Percentiles rank a stretch among this genome's conserved stretches.
Evolutionary conservation across 148 eudicot genomes (phyloP).

Genomic region (Cornus suecica): DNA sequence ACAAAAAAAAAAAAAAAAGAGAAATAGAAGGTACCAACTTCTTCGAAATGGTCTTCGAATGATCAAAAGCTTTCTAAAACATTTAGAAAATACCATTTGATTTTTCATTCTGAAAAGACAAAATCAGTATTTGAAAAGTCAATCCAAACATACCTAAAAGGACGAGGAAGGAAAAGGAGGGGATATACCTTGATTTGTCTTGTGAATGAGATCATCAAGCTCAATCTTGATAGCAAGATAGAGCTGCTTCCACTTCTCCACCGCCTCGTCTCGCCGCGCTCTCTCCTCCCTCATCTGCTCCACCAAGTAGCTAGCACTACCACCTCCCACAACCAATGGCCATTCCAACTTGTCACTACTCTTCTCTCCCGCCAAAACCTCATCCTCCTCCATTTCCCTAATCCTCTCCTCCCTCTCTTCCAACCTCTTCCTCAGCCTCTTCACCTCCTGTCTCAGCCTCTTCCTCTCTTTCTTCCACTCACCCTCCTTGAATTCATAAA

Average conservation of each 20-base stretch:
- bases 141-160: too few species aligned
- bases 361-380: conserved; percentile 5
- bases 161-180: too few species aligned
- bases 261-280: conserved; percentile 60
- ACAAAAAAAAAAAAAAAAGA: too few species aligned
- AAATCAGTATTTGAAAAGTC: too few species aligned
- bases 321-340: conserved; percentile 3
- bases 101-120: too few species aligned
- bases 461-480: conserved; percentile 72
- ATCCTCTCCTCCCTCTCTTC: conserved; percentile 38
- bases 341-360: neutral
- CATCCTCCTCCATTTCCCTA: conserved; percentile 19
- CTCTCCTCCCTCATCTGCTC: conserved; percentile 55
- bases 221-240: conserved; percentile 81
- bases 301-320: conserved; percentile 22
- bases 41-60: too few species aligned
- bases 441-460: conserved; percentile 45
- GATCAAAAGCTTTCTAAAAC: too few species aligned
- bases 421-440: conserved; percentile 31
- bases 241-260: conserved; percentile 78
- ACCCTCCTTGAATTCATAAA: conserved; percentile 42
- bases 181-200: conserved; percentile 63
- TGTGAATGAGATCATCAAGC: conserved; percentile 72
- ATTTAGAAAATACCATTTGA: too few species aligned
- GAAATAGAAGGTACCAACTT: too few species aligned